phyloP scores from a whole-genome alignment of 306 rosid species.

The Dalbergia oliveri region DNA sequence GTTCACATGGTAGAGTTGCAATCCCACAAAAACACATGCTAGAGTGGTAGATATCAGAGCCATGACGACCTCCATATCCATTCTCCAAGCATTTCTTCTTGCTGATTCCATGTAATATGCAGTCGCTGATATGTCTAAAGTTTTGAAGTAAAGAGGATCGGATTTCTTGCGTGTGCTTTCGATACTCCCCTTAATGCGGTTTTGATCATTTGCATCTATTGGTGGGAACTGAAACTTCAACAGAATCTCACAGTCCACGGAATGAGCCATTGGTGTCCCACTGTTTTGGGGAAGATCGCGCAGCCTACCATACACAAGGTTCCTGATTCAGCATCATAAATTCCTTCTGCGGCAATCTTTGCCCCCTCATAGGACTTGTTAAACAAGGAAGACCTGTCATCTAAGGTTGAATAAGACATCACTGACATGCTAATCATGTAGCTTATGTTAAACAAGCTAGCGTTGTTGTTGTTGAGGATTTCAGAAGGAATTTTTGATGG shows the following conservation, averaged over 20 bases:
- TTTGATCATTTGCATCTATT: conserved; percentile 2
- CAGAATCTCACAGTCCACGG: conserved; percentile 63
- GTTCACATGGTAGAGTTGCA: conserved; percentile 68
- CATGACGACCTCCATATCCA: conserved; percentile 65
- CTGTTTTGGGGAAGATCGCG: conserved; percentile 36
- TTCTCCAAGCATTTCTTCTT: conserved; percentile 50
- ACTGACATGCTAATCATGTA: conserved; percentile 44
- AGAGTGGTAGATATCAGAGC: conserved; percentile 67
- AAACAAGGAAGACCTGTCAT: conserved; percentile 12
- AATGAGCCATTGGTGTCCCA: conserved; percentile 11
- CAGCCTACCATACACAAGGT: conserved; percentile 80
- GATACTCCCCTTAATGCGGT: conserved; percentile 54
- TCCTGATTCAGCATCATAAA: conserved; percentile 64
- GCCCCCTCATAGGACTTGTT: background rate
- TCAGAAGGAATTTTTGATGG: background rate
- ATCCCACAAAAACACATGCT: conserved; percentile 59
- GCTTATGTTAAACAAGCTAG: conserved; percentile 48
- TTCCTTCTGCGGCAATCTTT: conserved; percentile 67
- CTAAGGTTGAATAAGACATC: background rate
- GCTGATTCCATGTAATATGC: conserved; percentile 16
- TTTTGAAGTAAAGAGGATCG: conserved; percentile 61
- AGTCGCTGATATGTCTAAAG: conserved; percentile 47
- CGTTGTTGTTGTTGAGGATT: background rate
- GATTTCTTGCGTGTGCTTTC: conserved; percentile 58
- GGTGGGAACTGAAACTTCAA: conserved; percentile 65